Conservation (phyloP, 148 eudicot genomes). For the Camellia lanceoleosa region DNA sequence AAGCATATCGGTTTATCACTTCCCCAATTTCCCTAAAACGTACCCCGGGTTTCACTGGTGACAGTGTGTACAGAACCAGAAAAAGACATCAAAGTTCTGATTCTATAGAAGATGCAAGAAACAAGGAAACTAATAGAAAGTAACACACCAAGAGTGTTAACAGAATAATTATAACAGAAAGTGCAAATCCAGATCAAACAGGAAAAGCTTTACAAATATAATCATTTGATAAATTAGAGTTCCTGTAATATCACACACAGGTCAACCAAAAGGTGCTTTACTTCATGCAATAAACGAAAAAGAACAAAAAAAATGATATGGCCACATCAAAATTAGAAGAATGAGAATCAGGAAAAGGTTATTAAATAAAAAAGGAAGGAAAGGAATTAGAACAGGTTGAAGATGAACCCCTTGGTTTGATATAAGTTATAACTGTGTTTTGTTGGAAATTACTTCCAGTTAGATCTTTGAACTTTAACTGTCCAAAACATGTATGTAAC, state of each 20-base stretch:
- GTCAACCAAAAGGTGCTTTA: neutral
- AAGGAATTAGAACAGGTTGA: neutral
- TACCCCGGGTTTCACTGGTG: constrained; percentile 83
- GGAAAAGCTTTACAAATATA: no score
- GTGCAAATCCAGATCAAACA: neutral
- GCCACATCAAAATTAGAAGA: neutral
- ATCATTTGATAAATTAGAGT: no score
- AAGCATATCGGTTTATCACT: constrained; percentile 78
- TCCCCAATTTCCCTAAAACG: constrained; percentile 96
- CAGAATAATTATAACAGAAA: neutral
- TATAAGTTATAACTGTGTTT: no score
- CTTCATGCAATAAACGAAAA: neutral
- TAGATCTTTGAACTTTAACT: neutral
- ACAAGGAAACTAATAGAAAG: neutral
- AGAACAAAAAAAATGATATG: no score
- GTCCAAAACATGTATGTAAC: neutral
- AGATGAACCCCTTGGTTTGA: neutral
- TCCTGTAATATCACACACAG: neutral
- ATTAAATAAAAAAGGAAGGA: neutral
- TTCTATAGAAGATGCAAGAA: neutral
- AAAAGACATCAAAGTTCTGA: neutral
- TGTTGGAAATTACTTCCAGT: no score
- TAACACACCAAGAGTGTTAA: neutral
- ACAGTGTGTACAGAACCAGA: constrained; percentile 7
- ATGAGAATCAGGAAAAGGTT: neutral